These are phyloP conservation scores for Mucor mucedo DNA, from an alignment of 371 early-diverging fungal genomes.

Conservation along the genomic window DNA sequence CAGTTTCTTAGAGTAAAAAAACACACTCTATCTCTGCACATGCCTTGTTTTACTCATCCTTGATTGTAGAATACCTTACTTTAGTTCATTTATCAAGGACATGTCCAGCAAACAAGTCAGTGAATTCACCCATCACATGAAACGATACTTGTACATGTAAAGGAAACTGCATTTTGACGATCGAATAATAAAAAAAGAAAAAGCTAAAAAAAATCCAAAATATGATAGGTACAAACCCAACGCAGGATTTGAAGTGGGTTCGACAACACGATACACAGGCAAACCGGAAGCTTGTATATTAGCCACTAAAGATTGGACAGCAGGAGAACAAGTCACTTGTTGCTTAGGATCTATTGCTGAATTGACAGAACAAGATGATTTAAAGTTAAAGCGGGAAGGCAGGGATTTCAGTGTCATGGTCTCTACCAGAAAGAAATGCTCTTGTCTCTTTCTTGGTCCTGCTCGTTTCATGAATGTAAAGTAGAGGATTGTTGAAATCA, in stretches of 20 bases:
- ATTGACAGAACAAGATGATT: slow-evolving; percentile 70
- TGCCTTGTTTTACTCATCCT: background rate
- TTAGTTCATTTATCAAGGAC: slow-evolving; percentile 24
- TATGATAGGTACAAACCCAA: slow-evolving; percentile 69
- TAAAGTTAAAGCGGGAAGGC: slow-evolving; percentile 57
- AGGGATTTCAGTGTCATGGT: slow-evolving; percentile 89
- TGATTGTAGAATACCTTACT: slow-evolving; percentile 32
- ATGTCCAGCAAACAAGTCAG: slow-evolving; percentile 19
- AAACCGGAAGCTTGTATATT: slow-evolving; percentile 79
- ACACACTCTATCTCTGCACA: background rate
- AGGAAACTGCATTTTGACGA: background rate
- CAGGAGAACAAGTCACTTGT: slow-evolving; percentile 70
- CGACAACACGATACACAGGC: slow-evolving; percentile 70
- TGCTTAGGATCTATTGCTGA: slow-evolving; percentile 77
- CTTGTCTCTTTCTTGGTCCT: slow-evolving; percentile 86
- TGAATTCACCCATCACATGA: slow-evolving; percentile 36
- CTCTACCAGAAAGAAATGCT: slow-evolving; percentile 64
- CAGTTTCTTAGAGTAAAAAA: slow-evolving; percentile 50
- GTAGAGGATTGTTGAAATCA: no score
- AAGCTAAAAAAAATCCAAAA: no score
- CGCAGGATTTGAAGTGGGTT: slow-evolving; percentile 80
- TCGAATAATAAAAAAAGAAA: slow-evolving; percentile 2
- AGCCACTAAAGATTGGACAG: slow-evolving; percentile 71
- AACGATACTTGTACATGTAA: slow-evolving; percentile 41
- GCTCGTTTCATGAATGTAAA: slow-evolving; percentile 87